These are phyloP conservation scores for Carallia brachiata DNA, from an alignment of 345 rosid species.

Conservation along the genomic window DNA sequence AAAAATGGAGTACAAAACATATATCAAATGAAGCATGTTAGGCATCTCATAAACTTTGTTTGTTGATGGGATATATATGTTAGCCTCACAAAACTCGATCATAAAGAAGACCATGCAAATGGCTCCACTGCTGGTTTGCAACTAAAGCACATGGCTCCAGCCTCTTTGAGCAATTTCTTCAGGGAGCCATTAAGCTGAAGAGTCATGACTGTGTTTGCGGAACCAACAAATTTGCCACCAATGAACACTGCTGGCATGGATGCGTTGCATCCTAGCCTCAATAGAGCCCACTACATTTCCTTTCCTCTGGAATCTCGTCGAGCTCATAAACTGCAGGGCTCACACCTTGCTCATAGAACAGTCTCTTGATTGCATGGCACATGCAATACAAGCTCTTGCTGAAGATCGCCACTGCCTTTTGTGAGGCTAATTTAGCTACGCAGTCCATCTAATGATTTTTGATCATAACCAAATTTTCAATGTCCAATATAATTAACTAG, in stretches of 20 bases:
- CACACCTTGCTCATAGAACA: conserved; percentile 90
- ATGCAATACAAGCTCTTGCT: conserved; percentile 90
- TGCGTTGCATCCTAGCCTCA: conserved; percentile 73
- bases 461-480: too few relatives aligned
- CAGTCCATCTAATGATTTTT: conserved; percentile 47
- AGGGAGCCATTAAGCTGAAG: conserved; percentile 84
- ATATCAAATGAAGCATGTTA: too few relatives aligned
- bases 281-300: conserved; percentile 79
- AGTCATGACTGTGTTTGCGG: conserved; percentile 78
- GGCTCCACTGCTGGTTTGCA: background rate
- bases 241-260: conserved; percentile 75
- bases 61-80: too few relatives aligned
- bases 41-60: too few relatives aligned
- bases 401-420: conserved; percentile 90
- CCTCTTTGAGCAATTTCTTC: conserved; percentile 75
- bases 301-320: conserved; percentile 58
- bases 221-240: conserved; percentile 81
- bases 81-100: background rate
- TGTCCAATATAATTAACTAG: too few relatives aligned
- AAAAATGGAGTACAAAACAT: too few relatives aligned
- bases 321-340: conserved; percentile 79
- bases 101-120: background rate
- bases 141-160: conserved; percentile 80
- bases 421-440: conserved; percentile 65
- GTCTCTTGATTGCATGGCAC: conserved; percentile 82